phyloP scores from a whole-genome alignment of 75 land plant genomes.

The Selaginella moellendorffii region DNA sequence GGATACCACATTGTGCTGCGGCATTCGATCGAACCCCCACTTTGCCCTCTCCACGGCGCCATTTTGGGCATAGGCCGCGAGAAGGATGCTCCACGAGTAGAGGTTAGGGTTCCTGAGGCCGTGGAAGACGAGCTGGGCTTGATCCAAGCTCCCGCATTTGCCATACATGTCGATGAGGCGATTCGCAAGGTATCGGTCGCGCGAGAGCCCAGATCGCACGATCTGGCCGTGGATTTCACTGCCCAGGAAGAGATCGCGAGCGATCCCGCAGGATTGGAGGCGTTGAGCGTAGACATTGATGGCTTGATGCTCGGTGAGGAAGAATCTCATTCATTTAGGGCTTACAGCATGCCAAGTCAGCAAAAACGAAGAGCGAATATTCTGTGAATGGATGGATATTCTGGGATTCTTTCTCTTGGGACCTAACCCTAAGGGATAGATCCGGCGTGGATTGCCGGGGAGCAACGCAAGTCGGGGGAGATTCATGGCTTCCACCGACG shows the following conservation, averaged over 20 bases:
- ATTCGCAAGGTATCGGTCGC: background rate
- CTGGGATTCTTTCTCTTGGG: too few species aligned
- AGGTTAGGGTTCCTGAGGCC: background rate
- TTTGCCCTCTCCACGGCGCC: background rate
- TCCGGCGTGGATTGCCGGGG: background rate
- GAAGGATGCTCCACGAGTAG: background rate
- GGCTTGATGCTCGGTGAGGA: background rate
- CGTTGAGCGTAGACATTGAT: background rate
- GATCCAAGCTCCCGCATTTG: background rate
- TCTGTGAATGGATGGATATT: too few species aligned
- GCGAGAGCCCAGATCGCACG: background rate
- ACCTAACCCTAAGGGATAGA: background rate
- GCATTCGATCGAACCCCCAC: background rate
- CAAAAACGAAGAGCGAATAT: too few species aligned
- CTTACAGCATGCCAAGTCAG: too few species aligned
- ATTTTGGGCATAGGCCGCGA: background rate
- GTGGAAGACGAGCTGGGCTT: background rate
- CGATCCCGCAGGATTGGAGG: background rate
- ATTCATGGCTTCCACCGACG: constrained; percentile 1
- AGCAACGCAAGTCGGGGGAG: background rate
- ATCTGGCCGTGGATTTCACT: background rate
- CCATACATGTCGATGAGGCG: background rate
- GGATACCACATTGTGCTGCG: background rate
- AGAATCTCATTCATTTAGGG: too few species aligned
- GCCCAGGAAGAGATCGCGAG: background rate